Evolutionary conservation across 495 filamentous ascomycete species (phyloP).

Genomic region (Astrocystis sublimbata): DNA sequence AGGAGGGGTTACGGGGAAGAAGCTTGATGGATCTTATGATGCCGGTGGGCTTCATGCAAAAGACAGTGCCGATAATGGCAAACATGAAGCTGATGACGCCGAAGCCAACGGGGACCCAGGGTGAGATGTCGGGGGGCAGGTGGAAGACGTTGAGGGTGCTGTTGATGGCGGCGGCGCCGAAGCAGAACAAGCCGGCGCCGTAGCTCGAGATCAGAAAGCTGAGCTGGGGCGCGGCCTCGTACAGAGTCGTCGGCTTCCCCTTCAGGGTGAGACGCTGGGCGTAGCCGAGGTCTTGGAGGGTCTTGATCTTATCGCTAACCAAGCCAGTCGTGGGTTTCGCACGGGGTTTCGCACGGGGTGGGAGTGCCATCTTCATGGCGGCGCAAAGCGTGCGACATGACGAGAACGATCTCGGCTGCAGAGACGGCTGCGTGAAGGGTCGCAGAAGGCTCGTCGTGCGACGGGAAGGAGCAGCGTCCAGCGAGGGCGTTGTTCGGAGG

Average conservation of each 20-base stretch:
- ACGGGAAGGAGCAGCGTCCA: background rate
- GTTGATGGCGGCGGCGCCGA: conserved; percentile 57
- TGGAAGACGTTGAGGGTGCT: conserved; percentile 49
- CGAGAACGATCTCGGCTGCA: background rate
- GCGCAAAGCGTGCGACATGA: background rate
- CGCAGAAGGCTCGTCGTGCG: background rate
- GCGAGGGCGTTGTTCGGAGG: conserved; percentile 6
- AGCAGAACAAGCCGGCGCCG: conserved; percentile 55
- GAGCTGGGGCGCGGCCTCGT: conserved; percentile 62
- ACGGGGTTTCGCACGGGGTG: background rate
- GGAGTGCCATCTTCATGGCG: background rate
- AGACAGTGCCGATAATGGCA: conserved; percentile 47
- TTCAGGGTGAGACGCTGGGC: conserved; percentile 46
- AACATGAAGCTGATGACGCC: conserved; percentile 47
- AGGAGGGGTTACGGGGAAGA: conserved; percentile 27
- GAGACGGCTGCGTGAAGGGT: background rate
- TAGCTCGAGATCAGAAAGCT: conserved; percentile 60
- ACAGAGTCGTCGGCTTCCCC: conserved; percentile 52
- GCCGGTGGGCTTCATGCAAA: conserved; percentile 43
- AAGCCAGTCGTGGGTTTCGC: background rate
- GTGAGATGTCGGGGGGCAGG: conserved; percentile 42
- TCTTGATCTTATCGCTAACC: background rate
- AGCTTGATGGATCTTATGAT: conserved; percentile 46
- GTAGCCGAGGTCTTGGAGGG: conserved; percentile 27
- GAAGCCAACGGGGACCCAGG: conserved; percentile 47